A percentile compares a stretch with the other conserved stretches of the same genome.
Evolutionary conservation across 1,284 basidiomycete genomes (phyloP).

Genomic region (Irpex sp.): DNA sequence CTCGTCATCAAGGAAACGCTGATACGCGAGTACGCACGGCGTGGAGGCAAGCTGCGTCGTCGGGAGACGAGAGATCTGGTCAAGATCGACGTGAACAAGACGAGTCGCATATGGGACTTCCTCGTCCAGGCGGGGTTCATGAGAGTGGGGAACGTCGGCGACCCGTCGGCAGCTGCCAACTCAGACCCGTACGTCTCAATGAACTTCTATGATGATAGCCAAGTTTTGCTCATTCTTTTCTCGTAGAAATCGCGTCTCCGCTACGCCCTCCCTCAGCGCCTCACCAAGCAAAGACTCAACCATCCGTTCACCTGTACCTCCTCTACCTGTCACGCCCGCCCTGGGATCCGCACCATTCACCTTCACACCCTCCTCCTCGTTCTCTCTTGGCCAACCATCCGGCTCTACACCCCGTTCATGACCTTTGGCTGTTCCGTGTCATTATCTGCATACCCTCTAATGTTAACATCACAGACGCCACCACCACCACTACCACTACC

Average conservation of each 20-base stretch:
- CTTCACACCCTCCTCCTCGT: slow-evolving; percentile 12
- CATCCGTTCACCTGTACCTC: slow-evolving; percentile 28
- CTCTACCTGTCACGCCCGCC: slow-evolving; percentile 24
- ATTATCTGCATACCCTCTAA: background rate
- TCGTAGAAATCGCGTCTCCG: slow-evolving; percentile 17
- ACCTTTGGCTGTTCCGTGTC: background rate
- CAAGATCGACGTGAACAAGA: slow-evolving; percentile 92
- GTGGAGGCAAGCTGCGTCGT: slow-evolving; percentile 80
- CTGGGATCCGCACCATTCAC: slow-evolving; percentile 21
- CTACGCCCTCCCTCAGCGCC: slow-evolving; percentile 30
- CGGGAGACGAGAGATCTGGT: slow-evolving; percentile 86
- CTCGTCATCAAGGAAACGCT: slow-evolving; percentile 90
- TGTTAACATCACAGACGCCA: background rate
- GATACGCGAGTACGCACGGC: slow-evolving; percentile 86
- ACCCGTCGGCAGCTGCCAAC: slow-evolving; percentile 9
- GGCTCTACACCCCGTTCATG: background rate
- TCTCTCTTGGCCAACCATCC: slow-evolving; percentile 1
- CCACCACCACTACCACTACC: background rate
- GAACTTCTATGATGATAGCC: background rate
- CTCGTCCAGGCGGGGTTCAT: slow-evolving; percentile 75
- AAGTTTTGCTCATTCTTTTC: background rate
- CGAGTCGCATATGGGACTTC: slow-evolving; percentile 87
- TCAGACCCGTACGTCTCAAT: slow-evolving; percentile 8
- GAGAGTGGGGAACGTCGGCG: slow-evolving; percentile 23
- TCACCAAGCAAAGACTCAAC: slow-evolving; percentile 38